Evolutionary conservation across 2,329 filamentous ascomycete genomes (phyloP), one percentile per base, ranked within the genome.

Genomic region (Triangularia verruculosa): DNA sequence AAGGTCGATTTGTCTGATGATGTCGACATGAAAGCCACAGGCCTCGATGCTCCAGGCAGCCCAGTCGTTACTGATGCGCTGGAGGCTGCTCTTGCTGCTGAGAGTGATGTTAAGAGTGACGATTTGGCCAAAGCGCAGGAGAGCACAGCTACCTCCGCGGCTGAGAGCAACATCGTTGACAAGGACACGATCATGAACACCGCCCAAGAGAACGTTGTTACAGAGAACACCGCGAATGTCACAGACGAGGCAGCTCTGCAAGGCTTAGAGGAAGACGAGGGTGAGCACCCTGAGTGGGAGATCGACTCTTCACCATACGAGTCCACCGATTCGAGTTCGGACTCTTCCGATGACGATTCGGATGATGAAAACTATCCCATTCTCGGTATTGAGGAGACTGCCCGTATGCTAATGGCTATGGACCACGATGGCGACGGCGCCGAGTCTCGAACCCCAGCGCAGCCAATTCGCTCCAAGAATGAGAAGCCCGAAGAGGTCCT

Each of bases 311-410:
- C 89, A 0, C 90, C 90, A 0, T 90, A 90, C 72, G 86, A 88
- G 71, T 91, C 89, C 5, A 91, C 85, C 0, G 83, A 82, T 0
- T 82, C 83, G 72, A 81, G 77, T 69, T 87, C 86, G 2, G 85
- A 88, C 66, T 84, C 83, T 0, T 85, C 83, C n/a, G 83, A 84
- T 58, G 78, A 80, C 20, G 78, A 78, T 47, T 79, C 76, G 1
- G 79, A 80, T 39, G 83, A 86, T 62, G 84, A 83, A 60, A 85
- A 85, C 28, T 92, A 92, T 70, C 85, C 90, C 60, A 82, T 93
- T 51, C 80, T 97, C 1, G 89, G 89, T 61, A 86, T 93, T 1
- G 92, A 93, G 71, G 93, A 96, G 74, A 89, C 91, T 63, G 92
- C 91, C 0, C 88, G 89, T 32, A 87, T 96, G 57, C 80, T 98